Percentiles rank a stretch among this genome's conserved stretches.
Conservation (phyloP, 768 basidiomycete genomes). For the Tylopilus sp. region DNA sequence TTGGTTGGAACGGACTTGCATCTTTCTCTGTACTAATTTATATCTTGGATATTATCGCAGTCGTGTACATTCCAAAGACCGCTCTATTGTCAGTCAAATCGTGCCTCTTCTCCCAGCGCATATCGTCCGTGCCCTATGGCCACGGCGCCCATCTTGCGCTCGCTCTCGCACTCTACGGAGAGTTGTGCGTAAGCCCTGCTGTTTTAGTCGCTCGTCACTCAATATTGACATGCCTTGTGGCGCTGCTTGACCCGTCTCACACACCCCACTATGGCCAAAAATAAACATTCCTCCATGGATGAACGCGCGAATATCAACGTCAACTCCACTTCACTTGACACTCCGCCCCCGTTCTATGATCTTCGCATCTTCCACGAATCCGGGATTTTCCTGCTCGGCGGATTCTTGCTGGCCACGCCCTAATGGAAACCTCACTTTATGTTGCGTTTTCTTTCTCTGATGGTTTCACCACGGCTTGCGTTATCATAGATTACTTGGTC, state of each 20-base stretch:
- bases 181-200: slow-evolving; percentile 48
- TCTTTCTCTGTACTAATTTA: slow-evolving; percentile 4
- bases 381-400: slow-evolving; percentile 24
- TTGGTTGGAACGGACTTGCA: not conserved
- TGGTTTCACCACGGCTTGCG: slow-evolving; percentile 7
- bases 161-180: slow-evolving; percentile 59
- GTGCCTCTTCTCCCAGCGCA: slow-evolving; percentile 44
- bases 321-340: slow-evolving; percentile 17
- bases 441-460: not conserved
- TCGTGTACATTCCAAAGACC: slow-evolving; percentile 61
- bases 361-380: slow-evolving; percentile 19
- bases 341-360: slow-evolving; percentile 10
- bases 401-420: slow-evolving; percentile 8
- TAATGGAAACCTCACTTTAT: slow-evolving; percentile 5
- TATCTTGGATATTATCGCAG: slow-evolving; percentile 33
- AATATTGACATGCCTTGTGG: slow-evolving; percentile 10
- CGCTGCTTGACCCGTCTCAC: slow-evolving; percentile 13
- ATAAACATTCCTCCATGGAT: slow-evolving; percentile 15
- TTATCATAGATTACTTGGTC: slow-evolving; percentile 43
- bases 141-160: slow-evolving; percentile 58
- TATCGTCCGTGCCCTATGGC: slow-evolving; percentile 50
- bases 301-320: slow-evolving; percentile 22
- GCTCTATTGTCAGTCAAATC: slow-evolving; percentile 60
- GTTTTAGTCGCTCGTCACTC: not conserved
- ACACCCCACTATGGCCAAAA: slow-evolving; percentile 14